A percentile compares a stretch with the other conserved stretches of the same genome.
Evolutionary conservation across 2,329 filamentous ascomycete genomes (phyloP).

Genomic region (Aphanocladium album): DNA sequence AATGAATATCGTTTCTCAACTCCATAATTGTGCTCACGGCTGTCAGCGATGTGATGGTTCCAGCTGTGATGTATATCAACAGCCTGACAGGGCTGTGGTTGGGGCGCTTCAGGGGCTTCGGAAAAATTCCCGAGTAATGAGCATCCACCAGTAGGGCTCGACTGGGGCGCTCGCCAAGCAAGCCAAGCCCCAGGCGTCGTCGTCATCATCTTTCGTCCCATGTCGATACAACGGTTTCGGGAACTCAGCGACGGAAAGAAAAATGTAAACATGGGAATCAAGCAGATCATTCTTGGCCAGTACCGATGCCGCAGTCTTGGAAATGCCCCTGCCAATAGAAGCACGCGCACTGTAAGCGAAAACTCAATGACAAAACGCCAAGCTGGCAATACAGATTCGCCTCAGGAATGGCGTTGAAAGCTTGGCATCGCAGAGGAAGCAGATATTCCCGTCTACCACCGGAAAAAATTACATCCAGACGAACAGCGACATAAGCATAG

Average conservation of each 20-base stretch:
- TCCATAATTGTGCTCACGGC: not conserved
- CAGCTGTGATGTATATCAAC: too few species aligned
- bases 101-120: not conserved
- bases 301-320: not conserved
- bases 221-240: not conserved
- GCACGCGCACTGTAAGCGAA: too few species aligned
- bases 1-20: not conserved
- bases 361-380: too few species aligned
- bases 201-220: not conserved
- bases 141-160: conserved; percentile 2
- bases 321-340: not conserved
- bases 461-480: not conserved
- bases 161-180: not conserved
- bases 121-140: too few species aligned
- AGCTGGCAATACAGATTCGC: too few species aligned
- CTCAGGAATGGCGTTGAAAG: too few species aligned
- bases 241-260: not conserved
- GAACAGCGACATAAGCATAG: not conserved
- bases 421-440: too few species aligned
- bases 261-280: not conserved
- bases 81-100: not conserved
- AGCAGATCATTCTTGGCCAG: not conserved
- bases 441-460: not conserved
- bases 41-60: not conserved
- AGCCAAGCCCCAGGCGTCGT: not conserved